Evolutionary conservation across 73 alveolate species (phyloP).

Genomic region (Blepharisma japonicum): DNA sequence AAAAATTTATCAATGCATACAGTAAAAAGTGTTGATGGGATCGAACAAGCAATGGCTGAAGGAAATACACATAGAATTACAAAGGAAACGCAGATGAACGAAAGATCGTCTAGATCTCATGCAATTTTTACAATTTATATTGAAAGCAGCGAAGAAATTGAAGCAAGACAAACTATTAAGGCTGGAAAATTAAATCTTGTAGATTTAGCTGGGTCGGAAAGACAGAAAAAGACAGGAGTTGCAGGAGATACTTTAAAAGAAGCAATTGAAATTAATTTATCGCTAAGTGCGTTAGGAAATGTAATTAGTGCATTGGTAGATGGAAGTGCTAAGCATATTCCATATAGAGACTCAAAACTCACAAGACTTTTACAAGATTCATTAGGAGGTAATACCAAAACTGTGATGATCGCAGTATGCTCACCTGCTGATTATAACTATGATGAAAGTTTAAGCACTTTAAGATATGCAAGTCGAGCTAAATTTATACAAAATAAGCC

Average conservation of each 20-base stretch:
- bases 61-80: slow-evolving; percentile 60
- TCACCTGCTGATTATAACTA: slow-evolving; percentile 95
- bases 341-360: slow-evolving; percentile 82
- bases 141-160: slow-evolving; percentile 47
- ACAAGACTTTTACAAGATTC: slow-evolving; percentile 87
- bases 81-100: slow-evolving; percentile 71
- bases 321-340: slow-evolving; percentile 73
- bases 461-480: slow-evolving; percentile 97
- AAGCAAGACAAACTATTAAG: slow-evolving; percentile 41
- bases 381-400: slow-evolving; percentile 97
- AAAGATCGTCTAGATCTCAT: slow-evolving; percentile 73
- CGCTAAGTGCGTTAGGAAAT: slow-evolving; percentile 85
- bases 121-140: slow-evolving; percentile 68
- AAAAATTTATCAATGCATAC: slow-evolving; percentile 44
- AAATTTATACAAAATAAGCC: slow-evolving; percentile 94
- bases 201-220: slow-evolving; percentile 92
- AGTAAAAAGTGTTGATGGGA: slow-evolving; percentile 44
- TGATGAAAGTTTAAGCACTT: slow-evolving; percentile 94
- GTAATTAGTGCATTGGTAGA: slow-evolving; percentile 82
- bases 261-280: slow-evolving; percentile 82
- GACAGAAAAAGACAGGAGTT: slow-evolving; percentile 84
- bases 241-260: slow-evolving; percentile 87
- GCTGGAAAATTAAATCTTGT: slow-evolving; percentile 67
- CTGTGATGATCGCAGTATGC: slow-evolving; percentile 95
- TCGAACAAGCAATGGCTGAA: slow-evolving; percentile 40